Percentiles rank a stretch among this genome's conserved stretches.
Evolutionary conservation across 148 eudicot species (phyloP).

Genomic region (Persicaria maculosa): DNA sequence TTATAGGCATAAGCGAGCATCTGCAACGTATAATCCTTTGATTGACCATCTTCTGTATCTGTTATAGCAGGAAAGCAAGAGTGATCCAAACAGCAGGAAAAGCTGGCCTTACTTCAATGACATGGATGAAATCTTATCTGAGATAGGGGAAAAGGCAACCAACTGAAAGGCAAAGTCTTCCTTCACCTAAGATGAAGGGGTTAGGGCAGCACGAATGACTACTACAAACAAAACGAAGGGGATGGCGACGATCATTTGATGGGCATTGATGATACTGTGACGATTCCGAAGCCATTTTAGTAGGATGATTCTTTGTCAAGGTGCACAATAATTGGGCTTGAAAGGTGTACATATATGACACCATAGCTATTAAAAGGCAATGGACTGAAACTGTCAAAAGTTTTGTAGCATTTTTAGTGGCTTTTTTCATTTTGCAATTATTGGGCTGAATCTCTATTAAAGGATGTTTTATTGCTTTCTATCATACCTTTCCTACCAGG

Average conservation of each 20-base stretch:
- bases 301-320: constrained; percentile 10
- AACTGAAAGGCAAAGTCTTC: constrained; percentile 21
- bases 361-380: constrained; percentile 26
- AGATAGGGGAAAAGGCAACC: constrained; percentile 31
- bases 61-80: constrained; percentile 61
- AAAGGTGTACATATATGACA: constrained; percentile 17
- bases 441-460: no score
- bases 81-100: constrained; percentile 30
- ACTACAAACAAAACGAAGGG: not conserved
- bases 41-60: constrained; percentile 13
- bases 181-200: not conserved
- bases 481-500: no score
- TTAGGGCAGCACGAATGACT: not conserved
- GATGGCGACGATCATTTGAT: not conserved
- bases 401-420: constrained; percentile 1
- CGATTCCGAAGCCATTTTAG: constrained; percentile 9
- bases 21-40: not conserved
- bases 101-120: constrained; percentile 69
- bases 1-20: not conserved
- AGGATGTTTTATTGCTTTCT: no score
- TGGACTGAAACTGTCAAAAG: not conserved
- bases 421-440: not conserved
- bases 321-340: not conserved
- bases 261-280: not conserved
- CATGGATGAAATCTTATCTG: constrained; percentile 49